Evolutionary conservation across 1,284 basidiomycete species (phyloP), one percentile per base, ranked within the genome.

Genomic region (Puccinia triticina): DNA sequence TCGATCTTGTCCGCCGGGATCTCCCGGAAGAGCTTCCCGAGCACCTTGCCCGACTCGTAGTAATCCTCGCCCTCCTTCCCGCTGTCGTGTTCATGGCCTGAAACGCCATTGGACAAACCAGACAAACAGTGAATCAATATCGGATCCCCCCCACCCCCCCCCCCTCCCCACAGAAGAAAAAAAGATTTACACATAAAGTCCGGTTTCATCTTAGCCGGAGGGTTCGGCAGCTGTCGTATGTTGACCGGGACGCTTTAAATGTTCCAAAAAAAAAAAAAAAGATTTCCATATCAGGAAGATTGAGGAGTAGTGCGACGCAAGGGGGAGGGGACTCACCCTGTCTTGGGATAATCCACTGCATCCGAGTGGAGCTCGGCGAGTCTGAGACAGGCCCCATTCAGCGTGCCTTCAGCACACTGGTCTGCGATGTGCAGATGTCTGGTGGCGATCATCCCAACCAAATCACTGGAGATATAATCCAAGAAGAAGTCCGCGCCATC

Each of bases 401-500:
- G 87, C 50, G 92, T 91, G 16, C 90, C 90, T 43, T 88, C 53
- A 0, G 84, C 83, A 57, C 89, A 90, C 84, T 91, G 90, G 85
- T 95, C 93, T 0, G 92, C 91, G 50, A 92, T 91, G 55, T 91
- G 89, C 21, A 95, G 88, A 84, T 94, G 91, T 71, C 91, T 89
- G 0, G 83, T 77, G 29, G 84, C 84, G 3, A 85, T 91, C 89
- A n/a, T 91, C 90, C 64, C 85, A 92, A 86, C 43, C 89, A 85
- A 81, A 85, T 93, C 91, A 75, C 89, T 91, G 84, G 88, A 90
- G 83, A 92, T 91, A 83, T 90, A 93, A 82, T 93, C 91, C 76
- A 92, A 89, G 21, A 93, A 90, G 85, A 93, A 93, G 71, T 92
- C 90, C 1, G 90, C 91, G 1, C 93, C 91, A 86, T 92, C 93